Evolutionary conservation across 805 yeast genomes (phyloP), one percentile per base, ranked within the genome.

Genomic region (Wickerhamomyces ciferrii): DNA sequence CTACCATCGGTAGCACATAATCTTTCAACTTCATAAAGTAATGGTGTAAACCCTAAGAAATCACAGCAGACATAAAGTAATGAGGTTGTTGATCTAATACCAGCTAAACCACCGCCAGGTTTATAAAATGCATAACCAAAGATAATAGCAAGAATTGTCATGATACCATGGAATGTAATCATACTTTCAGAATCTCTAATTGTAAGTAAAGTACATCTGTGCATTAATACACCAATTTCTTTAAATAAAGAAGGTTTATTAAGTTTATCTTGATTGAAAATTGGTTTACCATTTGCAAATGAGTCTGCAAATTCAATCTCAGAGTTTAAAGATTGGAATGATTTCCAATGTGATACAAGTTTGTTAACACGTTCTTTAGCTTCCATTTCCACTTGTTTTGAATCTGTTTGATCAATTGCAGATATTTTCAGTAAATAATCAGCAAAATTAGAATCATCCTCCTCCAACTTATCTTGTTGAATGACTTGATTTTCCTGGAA

Each of bases 71-170:
- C 39, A 37, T 37, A 2, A 75, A 70, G 56, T 82, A 83, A 2
- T 81, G 50, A 1, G 81, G 75, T 61, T 4, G 58, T 60, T 0
- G 95, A 75, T 47, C 94, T 65, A 10, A 86, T 72, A 3, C 96
- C 96, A 1, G 79, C 69, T 19, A 81, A 48, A 25, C 74, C 69
- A 10, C 72, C 68, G 5, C 74, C 75, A 1, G 91, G 91, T 48
- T 77, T 77, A 59, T 65, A 84, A 57, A 82, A 89, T 41, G 88
- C 77, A 91, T 94, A 87, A 0, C 96, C 96, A 38, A 78, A 67
- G 27, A 60, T 48, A 18, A 51, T 21, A 3, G 56, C 63, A 60
- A 60, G 52, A 48, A 0, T 59, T 48, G 35, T 56, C 62, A 4
- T 32, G 15, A 40, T 10, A 48, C 37, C 10, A 59, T 38, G 1